Evolutionary conservation across 2,329 filamentous ascomycete genomes (phyloP).

Genomic region (Neonectria punicea): DNA sequence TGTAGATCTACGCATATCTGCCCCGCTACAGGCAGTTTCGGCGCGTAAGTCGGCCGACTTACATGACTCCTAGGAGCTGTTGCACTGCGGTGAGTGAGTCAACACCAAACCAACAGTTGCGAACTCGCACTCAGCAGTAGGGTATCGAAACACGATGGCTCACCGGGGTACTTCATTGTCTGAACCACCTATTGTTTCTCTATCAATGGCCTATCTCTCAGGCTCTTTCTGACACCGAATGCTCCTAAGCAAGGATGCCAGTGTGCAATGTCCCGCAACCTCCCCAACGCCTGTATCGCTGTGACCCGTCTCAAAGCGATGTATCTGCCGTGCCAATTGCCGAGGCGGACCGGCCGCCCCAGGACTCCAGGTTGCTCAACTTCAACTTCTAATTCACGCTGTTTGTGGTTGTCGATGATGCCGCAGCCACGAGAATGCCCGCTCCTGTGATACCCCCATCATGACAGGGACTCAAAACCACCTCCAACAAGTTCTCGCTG

Average conservation of each 20-base stretch:
- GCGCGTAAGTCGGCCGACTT: constrained; percentile 22
- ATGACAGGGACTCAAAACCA: constrained; percentile 66
- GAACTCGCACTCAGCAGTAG: neutral
- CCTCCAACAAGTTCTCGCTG: constrained; percentile 49
- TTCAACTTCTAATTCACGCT: constrained; percentile 44
- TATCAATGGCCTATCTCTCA: neutral
- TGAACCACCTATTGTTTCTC: neutral
- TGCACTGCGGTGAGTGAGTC: neutral
- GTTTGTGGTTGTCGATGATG: constrained; percentile 49
- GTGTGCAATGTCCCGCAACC: constrained; percentile 24
- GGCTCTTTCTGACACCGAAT: neutral
- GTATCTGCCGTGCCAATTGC: constrained; percentile 33
- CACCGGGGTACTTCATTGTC: neutral
- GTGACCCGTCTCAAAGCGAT: constrained; percentile 21
- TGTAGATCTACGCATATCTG: constrained; percentile 7
- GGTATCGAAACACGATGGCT: neutral
- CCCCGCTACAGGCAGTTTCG: constrained; percentile 31
- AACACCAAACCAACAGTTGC: neutral
- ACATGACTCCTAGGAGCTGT: neutral
- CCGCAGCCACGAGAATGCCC: constrained; percentile 67
- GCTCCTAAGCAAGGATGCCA: constrained; percentile 16
- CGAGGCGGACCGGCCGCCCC: constrained; percentile 35
- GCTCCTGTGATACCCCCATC: constrained; percentile 71
- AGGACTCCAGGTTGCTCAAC: constrained; percentile 17
- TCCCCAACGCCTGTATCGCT: constrained; percentile 24